Evolutionary conservation across 2,329 filamentous ascomycete species (phyloP).

Genomic region (Arthrobotrys sphaeroides): DNA sequence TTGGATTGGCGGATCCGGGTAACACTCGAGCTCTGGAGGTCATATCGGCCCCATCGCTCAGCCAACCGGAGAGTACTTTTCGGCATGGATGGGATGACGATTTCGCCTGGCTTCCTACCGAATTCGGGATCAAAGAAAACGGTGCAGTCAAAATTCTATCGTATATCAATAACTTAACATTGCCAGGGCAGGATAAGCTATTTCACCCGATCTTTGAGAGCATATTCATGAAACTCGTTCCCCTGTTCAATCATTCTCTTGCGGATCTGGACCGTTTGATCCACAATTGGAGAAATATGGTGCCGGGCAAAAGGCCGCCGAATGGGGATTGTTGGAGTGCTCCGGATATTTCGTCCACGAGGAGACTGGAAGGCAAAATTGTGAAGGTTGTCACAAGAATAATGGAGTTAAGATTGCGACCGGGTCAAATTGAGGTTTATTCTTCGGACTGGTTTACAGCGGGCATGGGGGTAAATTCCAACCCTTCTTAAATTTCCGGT

Average conservation of each 20-base stretch:
- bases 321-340: too few species aligned
- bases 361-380: neutral
- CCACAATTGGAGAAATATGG: too few species aligned
- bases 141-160: conserved; percentile 6
- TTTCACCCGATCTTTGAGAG: conserved; percentile 14
- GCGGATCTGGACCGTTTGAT: too few species aligned
- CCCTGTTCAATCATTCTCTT: conserved; percentile 19
- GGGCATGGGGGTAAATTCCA: neutral
- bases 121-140: conserved; percentile 1
- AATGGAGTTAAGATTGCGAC: too few species aligned
- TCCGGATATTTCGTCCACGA: neutral
- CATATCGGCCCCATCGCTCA: too few species aligned
- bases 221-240: conserved; percentile 29
- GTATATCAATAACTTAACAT: conserved; percentile 25
- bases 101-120: conserved; percentile 17
- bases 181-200: neutral
- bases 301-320: too few species aligned
- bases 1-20: neutral
- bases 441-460: neutral
- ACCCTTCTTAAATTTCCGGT: too few species aligned
- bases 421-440: too few species aligned
- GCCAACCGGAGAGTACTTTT: conserved; percentile 60
- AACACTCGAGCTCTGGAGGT: too few species aligned
- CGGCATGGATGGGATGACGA: neutral
- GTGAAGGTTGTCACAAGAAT: neutral